Evolutionary conservation across 2,329 filamentous ascomycete species (phyloP).

Genomic region (Coniochaeta sp.): DNA sequence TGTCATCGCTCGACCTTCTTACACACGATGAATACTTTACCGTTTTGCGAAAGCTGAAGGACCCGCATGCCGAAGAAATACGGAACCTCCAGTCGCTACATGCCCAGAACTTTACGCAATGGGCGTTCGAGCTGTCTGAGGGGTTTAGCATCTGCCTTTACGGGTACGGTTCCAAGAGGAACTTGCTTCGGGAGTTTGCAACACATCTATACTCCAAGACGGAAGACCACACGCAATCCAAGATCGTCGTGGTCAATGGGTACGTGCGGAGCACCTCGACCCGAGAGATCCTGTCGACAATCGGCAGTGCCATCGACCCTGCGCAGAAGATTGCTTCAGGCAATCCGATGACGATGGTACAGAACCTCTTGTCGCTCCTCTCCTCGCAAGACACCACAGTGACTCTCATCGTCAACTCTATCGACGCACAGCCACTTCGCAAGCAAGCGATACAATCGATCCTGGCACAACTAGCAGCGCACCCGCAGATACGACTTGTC

Average conservation of each 20-base stretch:
- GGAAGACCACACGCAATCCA: conserved; percentile 32
- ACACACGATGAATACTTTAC: conserved; percentile 90
- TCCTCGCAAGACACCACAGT: conserved; percentile 41
- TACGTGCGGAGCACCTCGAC: conserved; percentile 62
- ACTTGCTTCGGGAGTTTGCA: conserved; percentile 68
- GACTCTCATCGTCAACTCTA: conserved; percentile 73
- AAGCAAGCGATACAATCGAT: conserved; percentile 62
- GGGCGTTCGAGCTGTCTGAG: conserved; percentile 82
- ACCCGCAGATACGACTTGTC: conserved; percentile 64
- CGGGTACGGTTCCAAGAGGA: conserved; percentile 84
- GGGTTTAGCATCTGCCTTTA: conserved; percentile 87
- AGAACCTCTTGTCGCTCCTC: conserved; percentile 57
- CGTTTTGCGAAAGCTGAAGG: conserved; percentile 53
- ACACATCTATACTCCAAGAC: conserved; percentile 52
- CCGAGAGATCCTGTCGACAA: conserved; percentile 61
- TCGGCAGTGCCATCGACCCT: conserved; percentile 56
- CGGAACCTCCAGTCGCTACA: conserved; percentile 69
- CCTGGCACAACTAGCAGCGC: conserved; percentile 68
- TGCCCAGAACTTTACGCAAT: conserved; percentile 77
- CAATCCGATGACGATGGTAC: conserved; percentile 62
- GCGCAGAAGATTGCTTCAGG: conserved; percentile 44
- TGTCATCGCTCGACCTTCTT: conserved; percentile 67
- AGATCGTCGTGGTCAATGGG: conserved; percentile 81
- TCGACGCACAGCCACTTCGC: conserved; percentile 74
- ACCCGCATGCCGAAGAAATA: conserved; percentile 65